Conservation (phyloP, 2,329 filamentous ascomycete species). For the Lachnellula willkommii region DNA sequence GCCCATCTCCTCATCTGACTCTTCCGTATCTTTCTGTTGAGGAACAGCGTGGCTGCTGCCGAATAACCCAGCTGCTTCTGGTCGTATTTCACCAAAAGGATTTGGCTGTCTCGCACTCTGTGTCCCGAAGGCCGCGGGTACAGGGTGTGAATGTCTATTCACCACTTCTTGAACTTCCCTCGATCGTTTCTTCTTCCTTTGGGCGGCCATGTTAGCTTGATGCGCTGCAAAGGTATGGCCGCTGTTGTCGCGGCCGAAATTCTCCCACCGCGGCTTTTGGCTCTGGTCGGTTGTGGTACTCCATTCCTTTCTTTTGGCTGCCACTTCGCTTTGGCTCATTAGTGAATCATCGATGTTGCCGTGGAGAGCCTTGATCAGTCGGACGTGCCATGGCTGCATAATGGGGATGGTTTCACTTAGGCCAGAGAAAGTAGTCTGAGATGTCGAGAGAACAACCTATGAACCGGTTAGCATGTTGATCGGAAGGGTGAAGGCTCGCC, state of each 20-base stretch:
- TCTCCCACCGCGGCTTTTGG: constrained; percentile 32
- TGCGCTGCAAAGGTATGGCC: neutral
- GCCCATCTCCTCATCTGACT: constrained; percentile 13
- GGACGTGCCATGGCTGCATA: constrained; percentile 43
- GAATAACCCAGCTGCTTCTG: neutral
- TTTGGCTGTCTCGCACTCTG: neutral
- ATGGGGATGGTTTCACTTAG: constrained; percentile 43
- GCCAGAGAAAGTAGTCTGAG: constrained; percentile 45
- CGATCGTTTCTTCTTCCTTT: neutral
- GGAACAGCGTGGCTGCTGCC: neutral
- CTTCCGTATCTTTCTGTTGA: neutral
- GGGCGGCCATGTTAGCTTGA: neutral
- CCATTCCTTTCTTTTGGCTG: constrained; percentile 31
- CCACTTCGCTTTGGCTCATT: constrained; percentile 29
- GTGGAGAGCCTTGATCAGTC: constrained; percentile 30
- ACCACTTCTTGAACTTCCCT: neutral
- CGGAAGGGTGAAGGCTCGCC: neutral
- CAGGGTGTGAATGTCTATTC: neutral
- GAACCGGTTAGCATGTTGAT: neutral
- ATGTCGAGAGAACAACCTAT: constrained; percentile 40
- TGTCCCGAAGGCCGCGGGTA: neutral
- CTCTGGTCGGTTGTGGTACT: constrained; percentile 3
- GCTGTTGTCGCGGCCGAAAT: constrained; percentile 32
- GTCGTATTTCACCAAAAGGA: neutral
- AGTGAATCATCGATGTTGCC: constrained; percentile 17